Evolutionary conservation across 164 flowering plant genomes (phyloP), one percentile per base, ranked within the genome.

Genomic region (Nymphaea thermarum): DNA sequence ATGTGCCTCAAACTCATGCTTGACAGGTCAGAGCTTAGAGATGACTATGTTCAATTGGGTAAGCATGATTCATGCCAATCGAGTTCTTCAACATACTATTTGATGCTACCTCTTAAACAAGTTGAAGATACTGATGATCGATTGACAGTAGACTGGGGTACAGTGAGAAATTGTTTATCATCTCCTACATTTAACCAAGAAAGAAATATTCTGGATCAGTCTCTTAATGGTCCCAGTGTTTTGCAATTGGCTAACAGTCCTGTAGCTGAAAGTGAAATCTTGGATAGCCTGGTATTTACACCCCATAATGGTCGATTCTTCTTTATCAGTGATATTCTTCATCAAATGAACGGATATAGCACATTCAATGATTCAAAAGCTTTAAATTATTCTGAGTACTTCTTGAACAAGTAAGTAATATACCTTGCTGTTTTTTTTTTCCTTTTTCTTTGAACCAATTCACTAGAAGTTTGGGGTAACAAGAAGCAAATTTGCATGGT

Each of bases 201-300:
- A 57, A 64, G 60, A 59, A 66, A 71, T 69, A 42, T 65, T 60
- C 17, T 42, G n/a, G 74, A 66, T 59, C 64, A 65, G 68, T 57
- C 17, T 69, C 36, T 67, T 73, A 60, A 74, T 68, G 66, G 41
- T 44, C 67, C 65, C 43, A 17, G 42, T 44, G 47, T 66, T 43
- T 75, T 95, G 76, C 76, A 77, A 73, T 86, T 90, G 70, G 82
- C 76, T 59, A 78, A 80, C 81, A 95, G 96, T 61, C 72, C 67
- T 63, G 47, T 66, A 64, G 76, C 73, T 45, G 45, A 65, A 44
- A 66, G 73, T 65, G 86, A 83, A 71, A 76, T 95, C 47, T 72
- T 75, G 65, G 85, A 90, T 75, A 90, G 98, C 76, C 73, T 95
- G 70, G 87, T 95, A 2, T 87, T 84, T 79, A 85, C 75, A 25